Conservation (phyloP, 2,329 filamentous ascomycete species). For the Penicillium vulpinum region DNA sequence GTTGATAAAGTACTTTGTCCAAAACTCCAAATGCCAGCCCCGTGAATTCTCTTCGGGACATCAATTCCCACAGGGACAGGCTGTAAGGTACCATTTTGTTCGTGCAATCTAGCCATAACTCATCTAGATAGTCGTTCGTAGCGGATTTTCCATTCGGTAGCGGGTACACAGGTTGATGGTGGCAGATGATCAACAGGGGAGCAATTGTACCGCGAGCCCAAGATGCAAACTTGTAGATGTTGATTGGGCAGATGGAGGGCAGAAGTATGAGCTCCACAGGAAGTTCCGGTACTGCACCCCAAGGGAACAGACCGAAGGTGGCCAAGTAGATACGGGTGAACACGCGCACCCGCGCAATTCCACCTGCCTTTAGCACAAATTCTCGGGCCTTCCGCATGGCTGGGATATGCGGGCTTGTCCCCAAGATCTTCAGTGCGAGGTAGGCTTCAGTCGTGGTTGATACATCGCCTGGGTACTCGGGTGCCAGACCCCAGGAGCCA, state of each 20-base stretch:
- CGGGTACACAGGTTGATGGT: slow-evolving; percentile 33
- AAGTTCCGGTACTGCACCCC: slow-evolving; percentile 34
- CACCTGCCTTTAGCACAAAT: slow-evolving; percentile 29
- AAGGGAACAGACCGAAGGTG: slow-evolving; percentile 38
- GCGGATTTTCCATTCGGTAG: slow-evolving; percentile 25
- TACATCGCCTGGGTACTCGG: slow-evolving; percentile 23
- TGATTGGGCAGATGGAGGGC: slow-evolving; percentile 28
- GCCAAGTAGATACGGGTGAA: slow-evolving; percentile 35
- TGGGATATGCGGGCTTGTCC: slow-evolving; percentile 11
- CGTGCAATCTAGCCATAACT: slow-evolving; percentile 31
- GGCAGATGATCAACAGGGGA: slow-evolving; percentile 20
- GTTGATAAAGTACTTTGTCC: slow-evolving; percentile 19
- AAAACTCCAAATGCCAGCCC: slow-evolving; percentile 9
- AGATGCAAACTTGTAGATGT: slow-evolving; percentile 32
- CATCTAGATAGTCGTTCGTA: slow-evolving; percentile 32
- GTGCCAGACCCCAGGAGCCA: slow-evolving; percentile 35
- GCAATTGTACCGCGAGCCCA: slow-evolving; percentile 18
- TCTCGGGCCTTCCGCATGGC: slow-evolving; percentile 19
- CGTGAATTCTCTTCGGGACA: neutral
- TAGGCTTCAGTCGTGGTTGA: slow-evolving; percentile 37
- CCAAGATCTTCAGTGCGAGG: slow-evolving; percentile 38
- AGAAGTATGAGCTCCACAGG: slow-evolving; percentile 37
- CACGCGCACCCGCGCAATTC: slow-evolving; percentile 33
- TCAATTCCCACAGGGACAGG: neutral
- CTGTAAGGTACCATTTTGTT: slow-evolving; percentile 24